These are phyloP conservation scores for Fusarium sambucinum DNA, from an alignment of 2,329 filamentous ascomycete genomes.

Conservation along the genomic window DNA sequence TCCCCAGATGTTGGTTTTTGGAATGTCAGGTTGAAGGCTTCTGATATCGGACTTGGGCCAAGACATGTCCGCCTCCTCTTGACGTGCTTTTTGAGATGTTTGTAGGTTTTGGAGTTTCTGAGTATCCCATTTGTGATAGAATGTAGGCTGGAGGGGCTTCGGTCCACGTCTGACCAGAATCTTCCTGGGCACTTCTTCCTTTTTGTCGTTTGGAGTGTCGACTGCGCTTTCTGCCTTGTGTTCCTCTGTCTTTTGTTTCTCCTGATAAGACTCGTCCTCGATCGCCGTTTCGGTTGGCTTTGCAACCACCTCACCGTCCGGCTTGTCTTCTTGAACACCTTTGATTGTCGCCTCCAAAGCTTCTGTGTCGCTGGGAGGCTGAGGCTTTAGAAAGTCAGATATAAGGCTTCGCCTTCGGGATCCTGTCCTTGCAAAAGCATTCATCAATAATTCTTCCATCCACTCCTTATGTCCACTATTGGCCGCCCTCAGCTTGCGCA, in stretches of 20 bases:
- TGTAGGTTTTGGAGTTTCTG: slow-evolving; percentile 59
- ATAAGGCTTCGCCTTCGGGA: slow-evolving; percentile 63
- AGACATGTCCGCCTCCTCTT: slow-evolving; percentile 41
- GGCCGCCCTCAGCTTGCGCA: slow-evolving; percentile 65
- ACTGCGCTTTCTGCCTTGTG: not conserved
- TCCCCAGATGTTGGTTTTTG: slow-evolving; percentile 63
- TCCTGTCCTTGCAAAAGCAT: slow-evolving; percentile 67
- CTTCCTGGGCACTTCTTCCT: not conserved
- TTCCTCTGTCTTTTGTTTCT: not conserved
- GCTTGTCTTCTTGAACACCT: not conserved
- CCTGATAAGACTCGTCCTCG: not conserved
- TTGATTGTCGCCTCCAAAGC: slow-evolving; percentile 55
- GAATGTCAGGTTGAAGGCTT: slow-evolving; percentile 53
- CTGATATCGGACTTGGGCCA: slow-evolving; percentile 49
- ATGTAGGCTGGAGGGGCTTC: slow-evolving; percentile 41
- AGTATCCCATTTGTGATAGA: slow-evolving; percentile 64
- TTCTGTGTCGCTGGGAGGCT: slow-evolving; percentile 56
- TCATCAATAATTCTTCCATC: slow-evolving; percentile 61
- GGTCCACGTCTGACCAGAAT: slow-evolving; percentile 3
- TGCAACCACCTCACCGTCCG: not conserved
- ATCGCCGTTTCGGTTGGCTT: not conserved
- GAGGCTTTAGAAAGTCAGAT: slow-evolving; percentile 52
- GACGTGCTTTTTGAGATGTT: slow-evolving; percentile 56
- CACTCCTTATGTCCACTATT: slow-evolving; percentile 62
- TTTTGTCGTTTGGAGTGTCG: not conserved